phyloP scores from a whole-genome alignment of 345 rosid species.

The Schrenkiella parvula region DNA sequence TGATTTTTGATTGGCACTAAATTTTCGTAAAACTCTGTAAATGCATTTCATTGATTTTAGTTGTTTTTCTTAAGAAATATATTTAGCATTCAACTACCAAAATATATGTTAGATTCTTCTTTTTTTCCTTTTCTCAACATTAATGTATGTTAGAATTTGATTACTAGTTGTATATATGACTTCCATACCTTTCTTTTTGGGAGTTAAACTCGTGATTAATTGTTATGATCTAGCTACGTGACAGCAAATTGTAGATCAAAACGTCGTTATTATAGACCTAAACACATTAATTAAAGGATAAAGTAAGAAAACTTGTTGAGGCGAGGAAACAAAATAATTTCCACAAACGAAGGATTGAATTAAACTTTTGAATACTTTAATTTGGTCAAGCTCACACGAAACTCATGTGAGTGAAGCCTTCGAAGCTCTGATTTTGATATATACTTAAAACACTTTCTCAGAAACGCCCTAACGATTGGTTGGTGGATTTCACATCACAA shows the following conservation, averaged over 20 bases:
- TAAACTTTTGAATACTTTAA: constrained; percentile 17
- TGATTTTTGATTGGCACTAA: neutral
- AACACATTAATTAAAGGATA: constrained; percentile 28
- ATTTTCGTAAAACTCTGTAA: neutral
- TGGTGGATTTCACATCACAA: constrained; percentile 33
- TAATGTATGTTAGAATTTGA: neutral
- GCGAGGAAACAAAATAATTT: constrained; percentile 10
- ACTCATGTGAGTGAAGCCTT: constrained; percentile 32
- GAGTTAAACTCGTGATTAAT: neutral
- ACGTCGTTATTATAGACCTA: constrained; percentile 29
- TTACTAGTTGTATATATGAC: neutral
- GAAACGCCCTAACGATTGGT: constrained; percentile 17
- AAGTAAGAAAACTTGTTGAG: constrained; percentile 29
- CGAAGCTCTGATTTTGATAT: constrained; percentile 25
- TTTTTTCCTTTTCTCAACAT: neutral
- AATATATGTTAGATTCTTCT: neutral
- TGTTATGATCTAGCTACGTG: constrained; percentile 18
- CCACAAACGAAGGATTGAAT: constrained; percentile 17
- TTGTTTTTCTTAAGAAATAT: neutral
- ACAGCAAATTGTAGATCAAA: constrained; percentile 9
- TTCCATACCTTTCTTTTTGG: neutral
- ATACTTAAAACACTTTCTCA: constrained; percentile 26
- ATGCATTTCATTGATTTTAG: neutral
- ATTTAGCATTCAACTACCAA: neutral
- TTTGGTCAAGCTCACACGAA: constrained; percentile 33